Percentiles rank a stretch among this genome's conserved stretches.
Evolutionary conservation across 1,284 basidiomycete species (phyloP).

Genomic region (Puccinia coronata): DNA sequence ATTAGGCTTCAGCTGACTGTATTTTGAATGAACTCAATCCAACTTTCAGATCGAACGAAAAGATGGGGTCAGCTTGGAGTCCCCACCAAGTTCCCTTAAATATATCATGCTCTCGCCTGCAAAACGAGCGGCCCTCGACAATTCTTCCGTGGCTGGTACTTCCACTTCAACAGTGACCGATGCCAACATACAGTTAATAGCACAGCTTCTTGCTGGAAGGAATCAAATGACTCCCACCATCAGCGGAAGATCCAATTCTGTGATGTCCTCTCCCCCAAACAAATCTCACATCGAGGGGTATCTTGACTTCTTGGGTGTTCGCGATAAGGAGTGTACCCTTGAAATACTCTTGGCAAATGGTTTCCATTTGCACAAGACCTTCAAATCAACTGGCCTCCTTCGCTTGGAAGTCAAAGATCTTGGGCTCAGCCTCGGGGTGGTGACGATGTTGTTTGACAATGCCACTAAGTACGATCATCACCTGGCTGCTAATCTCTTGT

Average conservation of each 20-base stretch:
- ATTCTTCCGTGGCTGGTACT: neutral
- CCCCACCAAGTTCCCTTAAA: neutral
- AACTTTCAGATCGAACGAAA: neutral
- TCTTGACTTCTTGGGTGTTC: neutral
- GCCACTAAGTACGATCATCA: neutral
- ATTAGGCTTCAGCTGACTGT: neutral
- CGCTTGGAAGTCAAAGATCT: too few species aligned
- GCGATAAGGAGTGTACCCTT: neutral
- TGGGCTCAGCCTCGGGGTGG: too few species aligned
- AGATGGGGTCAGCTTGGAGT: neutral
- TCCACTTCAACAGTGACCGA: neutral
- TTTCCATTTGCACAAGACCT: neutral
- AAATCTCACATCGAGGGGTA: neutral
- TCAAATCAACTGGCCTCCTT: too few species aligned
- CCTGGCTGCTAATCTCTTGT: too few species aligned
- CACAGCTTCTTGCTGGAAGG: neutral
- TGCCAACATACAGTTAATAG: neutral
- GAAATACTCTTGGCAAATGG: neutral
- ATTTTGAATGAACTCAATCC: too few species aligned
- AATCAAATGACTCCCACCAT: neutral
- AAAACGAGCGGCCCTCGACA: neutral
- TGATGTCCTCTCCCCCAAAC: neutral
- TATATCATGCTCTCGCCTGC: neutral
- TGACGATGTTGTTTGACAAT: slow-evolving; percentile 2
- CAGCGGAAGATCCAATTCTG: neutral